Base-by-base conservation (phyloP, 1,284 basidiomycete genomes). In the Waitea zeae region DNA sequence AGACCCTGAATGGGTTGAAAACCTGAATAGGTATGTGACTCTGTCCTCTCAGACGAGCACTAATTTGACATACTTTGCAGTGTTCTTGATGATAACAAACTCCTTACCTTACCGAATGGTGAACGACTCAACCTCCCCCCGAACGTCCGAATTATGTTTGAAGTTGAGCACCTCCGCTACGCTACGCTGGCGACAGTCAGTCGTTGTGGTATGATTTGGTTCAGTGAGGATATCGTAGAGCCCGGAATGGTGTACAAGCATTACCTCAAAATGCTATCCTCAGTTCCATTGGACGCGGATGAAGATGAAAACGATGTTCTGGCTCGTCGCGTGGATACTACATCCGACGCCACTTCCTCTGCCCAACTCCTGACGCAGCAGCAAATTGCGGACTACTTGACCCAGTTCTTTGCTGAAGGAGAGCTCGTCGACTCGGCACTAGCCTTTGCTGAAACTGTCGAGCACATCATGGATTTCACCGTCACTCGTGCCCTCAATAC, bases 161-260 rank as follows among this genome's bases (percentile, higher is more conserved):
- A 99, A 54, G 96, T 98, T 38, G 96, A 99, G 56, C 89, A 93
- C 53, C 71, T 99, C 44, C 84, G 80, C 47, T 98, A 95, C 53
- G 96, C 95, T 0, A 99, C 96, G 1, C 73, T 88, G 32, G 95
- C 95, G 5, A 99, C 95, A 12, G 96, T 99, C 61, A 95, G 89
- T 71, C 92, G 95, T 38, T 99, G 95, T 53, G 95, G 95, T 54
- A 99, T 99, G 95, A 93, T 99, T 48, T 99, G 95, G 95, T 99
- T 99, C 61, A 96, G 89, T 51, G 89, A 96, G 40, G 90, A 96
- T 42, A 79, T 93, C 33, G 77, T 99, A 20, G 76, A 86, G 42
- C 77, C 89, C 2, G 60, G 67, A 3, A 97, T 98, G 95, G 73
- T 96, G 20, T 96, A 84, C 56, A 70, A 70, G 32, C 74, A 96